Evolutionary conservation across 306 rosid species (phyloP), one percentile per base, ranked within the genome.

Genomic region (Citrullus colocynthis): DNA sequence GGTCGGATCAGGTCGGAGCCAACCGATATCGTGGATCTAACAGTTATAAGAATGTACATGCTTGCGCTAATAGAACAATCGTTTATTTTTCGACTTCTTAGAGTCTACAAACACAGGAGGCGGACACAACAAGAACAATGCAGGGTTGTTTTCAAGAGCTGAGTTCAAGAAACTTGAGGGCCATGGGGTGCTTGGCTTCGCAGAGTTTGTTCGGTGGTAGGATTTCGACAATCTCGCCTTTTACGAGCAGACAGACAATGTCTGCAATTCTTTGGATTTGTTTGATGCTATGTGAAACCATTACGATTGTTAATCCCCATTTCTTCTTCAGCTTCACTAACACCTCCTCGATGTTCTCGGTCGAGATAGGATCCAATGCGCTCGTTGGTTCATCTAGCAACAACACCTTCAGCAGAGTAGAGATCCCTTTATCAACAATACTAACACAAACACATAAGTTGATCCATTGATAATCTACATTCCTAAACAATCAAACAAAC

Each of bases 361-460:
- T 95, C 0, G 97, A 92, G 75, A 95, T 90, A 60, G 97, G 98
- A 84, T 92, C 98, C 76, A 95, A 82, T 5, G 98, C 96, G 81
- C 98, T 95, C 3, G 98, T 95, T 4, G 98, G 97, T 83, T 92
- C 97, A 63, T 95, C 98, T 75, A 92, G 84, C 78, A 95, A 83
- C 83, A 95, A 85, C 81, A 95, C 96, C 98, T 91, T 73, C 77
- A 49, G 13, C 61, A 73, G 8, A 51, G 45, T 18, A 73, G 41
- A 73, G 28, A 73, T 73, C 44, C 44, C 36, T 28, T 70, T 6
- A 21, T 70, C 37, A 70, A 42, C 55, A 69, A 66, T 39, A 9
- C 51, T 39, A 66, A 18, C 74, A 66, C 48, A 63, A 30, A 36
- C 18, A 30, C 39, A 61, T 9, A 28, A 16, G 58, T 24, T 58